Percentiles rank a stretch among this genome's conserved stretches.
Evolutionary conservation across 2,329 filamentous ascomycete genomes (phyloP).

Genomic region (Xylariaceae sp.): DNA sequence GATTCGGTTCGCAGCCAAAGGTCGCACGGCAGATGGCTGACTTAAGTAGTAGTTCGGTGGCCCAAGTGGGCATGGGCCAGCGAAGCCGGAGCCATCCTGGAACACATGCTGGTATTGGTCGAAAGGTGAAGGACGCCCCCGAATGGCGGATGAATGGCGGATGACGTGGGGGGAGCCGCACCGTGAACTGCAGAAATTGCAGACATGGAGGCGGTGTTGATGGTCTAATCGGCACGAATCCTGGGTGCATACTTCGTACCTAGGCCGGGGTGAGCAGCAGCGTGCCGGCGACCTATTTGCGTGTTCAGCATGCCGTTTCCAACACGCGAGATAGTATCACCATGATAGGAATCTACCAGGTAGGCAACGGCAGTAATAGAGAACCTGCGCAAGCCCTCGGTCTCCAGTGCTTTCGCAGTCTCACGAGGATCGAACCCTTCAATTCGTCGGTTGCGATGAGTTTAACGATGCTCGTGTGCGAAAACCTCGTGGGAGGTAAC

Average conservation of each 20-base stretch:
- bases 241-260: neutral
- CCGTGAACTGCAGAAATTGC: neutral
- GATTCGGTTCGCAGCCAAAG: neutral
- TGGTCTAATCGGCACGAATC: neutral
- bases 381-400: neutral
- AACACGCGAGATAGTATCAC: neutral
- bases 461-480: too few relatives aligned
- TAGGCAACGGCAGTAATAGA: neutral
- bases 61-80: conserved; percentile 2
- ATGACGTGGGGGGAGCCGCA: neutral
- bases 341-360: neutral
- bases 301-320: too few relatives aligned
- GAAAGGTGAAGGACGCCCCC: neutral
- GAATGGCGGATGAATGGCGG: neutral
- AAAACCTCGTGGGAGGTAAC: too few relatives aligned
- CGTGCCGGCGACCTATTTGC: too few relatives aligned
- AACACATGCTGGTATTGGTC: neutral
- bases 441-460: too few relatives aligned
- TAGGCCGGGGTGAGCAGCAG: neutral
- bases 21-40: neutral
- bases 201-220: neutral
- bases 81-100: conserved; percentile 7
- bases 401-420: neutral
- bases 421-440: neutral
- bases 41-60: neutral